Percentiles rank a stretch among this genome's conserved stretches.
Conservation (phyloP, 768 basidiomycete species). For the Punctularia strigosozonata region DNA sequence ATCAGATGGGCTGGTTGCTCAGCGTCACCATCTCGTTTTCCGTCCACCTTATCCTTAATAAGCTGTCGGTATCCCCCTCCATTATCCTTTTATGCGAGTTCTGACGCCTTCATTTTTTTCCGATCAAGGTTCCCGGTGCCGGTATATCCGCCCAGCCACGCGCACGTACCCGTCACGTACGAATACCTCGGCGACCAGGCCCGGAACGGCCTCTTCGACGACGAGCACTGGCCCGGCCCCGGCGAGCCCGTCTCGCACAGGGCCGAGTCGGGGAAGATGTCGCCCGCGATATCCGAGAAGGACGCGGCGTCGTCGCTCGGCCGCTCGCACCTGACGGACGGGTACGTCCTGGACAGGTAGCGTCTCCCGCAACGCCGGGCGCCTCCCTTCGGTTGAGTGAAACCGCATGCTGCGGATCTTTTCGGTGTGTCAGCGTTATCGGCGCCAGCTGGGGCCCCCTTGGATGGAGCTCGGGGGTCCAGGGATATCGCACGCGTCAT, state of each 20-base stretch:
- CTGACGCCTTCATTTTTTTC: not conserved
- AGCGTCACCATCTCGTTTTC: not conserved
- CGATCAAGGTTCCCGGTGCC: not conserved
- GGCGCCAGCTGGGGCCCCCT: no score
- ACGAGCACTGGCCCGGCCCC: slow-evolving; percentile 1
- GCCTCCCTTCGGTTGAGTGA: no score
- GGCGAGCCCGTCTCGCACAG: not conserved
- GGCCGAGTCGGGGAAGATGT: not conserved
- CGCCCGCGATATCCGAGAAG: no score
- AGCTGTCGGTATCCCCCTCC: not conserved
- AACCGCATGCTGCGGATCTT: no score
- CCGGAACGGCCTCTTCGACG: slow-evolving; percentile 1
- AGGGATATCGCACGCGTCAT: no score
- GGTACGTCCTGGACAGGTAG: no score
- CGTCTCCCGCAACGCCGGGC: no score
- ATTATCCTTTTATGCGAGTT: not conserved
- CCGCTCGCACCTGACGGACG: no score
- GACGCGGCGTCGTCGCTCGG: no score
- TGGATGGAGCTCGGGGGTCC: no score
- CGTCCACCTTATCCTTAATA: not conserved
- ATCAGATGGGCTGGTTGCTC: not conserved
- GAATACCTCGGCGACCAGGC: slow-evolving; percentile 1
- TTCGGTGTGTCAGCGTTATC: no score
- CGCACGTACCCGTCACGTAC: not conserved
- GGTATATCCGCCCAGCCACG: not conserved